Evolutionary conservation across 345 rosid species (phyloP), one percentile per base, ranked within the genome.

Genomic region (Dipteronia sinensis): DNA sequence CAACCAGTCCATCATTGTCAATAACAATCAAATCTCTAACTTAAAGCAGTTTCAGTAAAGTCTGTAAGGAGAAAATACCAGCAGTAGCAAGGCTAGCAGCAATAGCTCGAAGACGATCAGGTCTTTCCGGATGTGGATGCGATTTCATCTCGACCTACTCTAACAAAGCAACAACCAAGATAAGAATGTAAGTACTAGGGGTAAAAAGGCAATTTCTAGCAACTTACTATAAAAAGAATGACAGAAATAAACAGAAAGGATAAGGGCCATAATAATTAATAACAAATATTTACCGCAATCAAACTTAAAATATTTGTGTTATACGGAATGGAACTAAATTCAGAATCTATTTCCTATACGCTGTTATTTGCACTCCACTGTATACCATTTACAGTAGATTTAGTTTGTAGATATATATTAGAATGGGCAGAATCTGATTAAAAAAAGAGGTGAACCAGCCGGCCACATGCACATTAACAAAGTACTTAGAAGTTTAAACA

Each of bases 91-190:
- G 97, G 86, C 98, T 88, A 74, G 98, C 94, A 78, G 94, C 93
- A 83, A 96, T 92, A 87, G 95, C 98, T 87, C 88, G 98, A 83
- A 96, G 95, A 76, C 98, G 95, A 81, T 96, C 94, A 44, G 98
- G 93, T 88, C 99, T 90, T 89, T 96, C 98, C 4, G 98, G 98
- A 82, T 96, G 99, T 49, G 97, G 99, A 72, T 88, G 97, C 46
- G 97, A 85, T 85, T 92, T 96, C 88, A 83, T 87, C 86, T 91
- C 89, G 46, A 89, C 84, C 99, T 96, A 84, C 68, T 77, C 85
- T 83, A 86, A 84, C 90, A 87, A 69, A 86, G 78, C 75, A 85
- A 79, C 66, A 78, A 81, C 75, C 77, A 85, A 76, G 53, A 76
- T 65, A 47, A 80, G 67, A 79, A 65, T 55, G 70, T 61, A 82